Conservation (phyloP, 441 rosid genomes). For the Raphanus hybrid region DNA sequence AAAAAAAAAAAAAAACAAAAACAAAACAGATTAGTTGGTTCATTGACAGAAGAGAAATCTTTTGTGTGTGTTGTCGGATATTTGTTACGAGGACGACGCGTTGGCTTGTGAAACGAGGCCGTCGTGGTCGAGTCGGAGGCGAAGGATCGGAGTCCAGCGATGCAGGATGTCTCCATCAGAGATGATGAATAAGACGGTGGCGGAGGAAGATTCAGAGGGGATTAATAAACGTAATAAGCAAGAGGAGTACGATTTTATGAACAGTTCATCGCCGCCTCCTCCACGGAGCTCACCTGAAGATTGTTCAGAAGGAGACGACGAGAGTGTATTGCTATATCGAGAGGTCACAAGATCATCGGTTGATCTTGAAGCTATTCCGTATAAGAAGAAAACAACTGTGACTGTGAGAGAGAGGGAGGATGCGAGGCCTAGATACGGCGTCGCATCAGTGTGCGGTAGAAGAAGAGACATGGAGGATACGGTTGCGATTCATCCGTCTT, state of each 20-base stretch:
- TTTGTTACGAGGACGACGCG: conserved; percentile 52
- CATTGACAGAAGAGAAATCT: background rate
- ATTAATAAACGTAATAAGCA: conserved; percentile 49
- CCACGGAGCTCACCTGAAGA: conserved; percentile 38
- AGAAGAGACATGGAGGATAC: conserved; percentile 76
- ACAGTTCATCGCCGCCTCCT: conserved; percentile 24
- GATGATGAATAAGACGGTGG: background rate
- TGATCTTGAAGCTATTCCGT: too few species aligned
- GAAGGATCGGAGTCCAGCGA: conserved; percentile 71
- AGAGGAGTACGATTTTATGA: conserved; percentile 28
- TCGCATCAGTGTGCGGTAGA: conserved; percentile 63
- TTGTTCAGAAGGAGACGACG: conserved; percentile 22
- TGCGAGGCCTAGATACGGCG: conserved; percentile 51
- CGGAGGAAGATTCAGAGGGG: conserved; percentile 6
- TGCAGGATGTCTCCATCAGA: conserved; percentile 42
- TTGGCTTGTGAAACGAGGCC: conserved; percentile 43
- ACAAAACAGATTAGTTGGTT: background rate
- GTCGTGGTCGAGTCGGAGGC: conserved; percentile 54
- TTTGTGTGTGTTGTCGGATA: conserved; percentile 52
- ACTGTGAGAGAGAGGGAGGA: conserved; percentile 20
- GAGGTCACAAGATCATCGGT: too few species aligned
- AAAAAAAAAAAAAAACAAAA: background rate
- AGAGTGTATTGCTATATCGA: conserved; percentile 12
- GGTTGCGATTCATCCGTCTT: conserved; percentile 53
- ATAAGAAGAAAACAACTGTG: conserved; percentile 13